Evolutionary conservation across 139 green algal genomes (phyloP).

Genomic region (Spirogloea muscicola): DNA sequence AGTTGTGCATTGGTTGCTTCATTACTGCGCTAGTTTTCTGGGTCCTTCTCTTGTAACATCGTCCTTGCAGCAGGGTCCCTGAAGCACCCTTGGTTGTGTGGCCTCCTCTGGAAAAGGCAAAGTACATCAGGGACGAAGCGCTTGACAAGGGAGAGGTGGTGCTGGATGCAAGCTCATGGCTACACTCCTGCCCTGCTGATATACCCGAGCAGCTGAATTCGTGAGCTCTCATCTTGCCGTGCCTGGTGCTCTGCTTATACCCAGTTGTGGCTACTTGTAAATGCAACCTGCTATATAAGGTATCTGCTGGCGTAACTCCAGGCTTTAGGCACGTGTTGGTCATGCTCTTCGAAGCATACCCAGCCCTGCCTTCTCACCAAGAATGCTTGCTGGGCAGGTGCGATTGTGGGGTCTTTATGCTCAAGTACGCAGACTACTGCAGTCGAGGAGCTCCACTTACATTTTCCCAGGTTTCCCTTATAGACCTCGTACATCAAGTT

Average conservation of each 20-base stretch:
- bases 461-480: constrained; percentile 17
- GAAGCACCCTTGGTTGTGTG: not conserved
- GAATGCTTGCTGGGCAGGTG: too few species aligned
- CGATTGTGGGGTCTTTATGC: constrained; percentile 45
- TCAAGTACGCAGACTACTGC: constrained; percentile 45
- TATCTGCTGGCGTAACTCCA: too few species aligned
- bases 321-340: too few species aligned
- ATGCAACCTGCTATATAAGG: too few species aligned
- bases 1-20: too few species aligned
- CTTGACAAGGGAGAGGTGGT: constrained; percentile 46
- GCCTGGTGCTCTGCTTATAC: too few species aligned
- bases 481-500: not conserved
- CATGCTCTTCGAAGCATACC: too few species aligned
- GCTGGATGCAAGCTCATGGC: constrained; percentile 46
- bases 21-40: too few species aligned
- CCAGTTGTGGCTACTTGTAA: too few species aligned
- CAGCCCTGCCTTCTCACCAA: too few species aligned
- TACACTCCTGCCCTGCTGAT: constrained; percentile 28
- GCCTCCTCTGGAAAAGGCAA: constrained; percentile 7
- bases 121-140: constrained; percentile 51
- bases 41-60: too few species aligned
- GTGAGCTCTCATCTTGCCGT: constrained; percentile 17
- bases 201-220: constrained; percentile 53
- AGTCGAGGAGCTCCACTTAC: constrained; percentile 19
- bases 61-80: not conserved